Base-by-base conservation (phyloP, 129 eudicot genomes). In the Cynara cardunculus region DNA sequence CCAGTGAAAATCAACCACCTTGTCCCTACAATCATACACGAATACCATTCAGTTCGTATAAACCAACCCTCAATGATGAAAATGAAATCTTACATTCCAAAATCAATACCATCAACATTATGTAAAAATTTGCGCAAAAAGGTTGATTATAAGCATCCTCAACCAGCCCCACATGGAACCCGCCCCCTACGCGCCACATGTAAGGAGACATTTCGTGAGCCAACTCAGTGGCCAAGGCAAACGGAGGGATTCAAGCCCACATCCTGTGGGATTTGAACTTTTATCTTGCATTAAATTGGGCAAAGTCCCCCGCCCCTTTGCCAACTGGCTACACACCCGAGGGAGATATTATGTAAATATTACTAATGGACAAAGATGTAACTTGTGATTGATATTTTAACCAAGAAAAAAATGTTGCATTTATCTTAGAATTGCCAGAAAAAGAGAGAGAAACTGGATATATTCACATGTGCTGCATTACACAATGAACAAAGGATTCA, bases 1-100 rank as follows among this genome's bases (percentile, higher is more conserved):
- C 91, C 90, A 94, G 76, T 94, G 94, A 76, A 94, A 91, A 78
- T 94, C 98, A 70, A 94, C 98, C 56, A 94, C 95, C 80, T 94
- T 91, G 80, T 88, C 98, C 91, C 97, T 93, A 74, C 44, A 74
- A 21, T 30, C 25, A 19, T 69, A 53, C 25, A 76, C 34, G 41
- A 34, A 49, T 31, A 62, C 11, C 74, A 28, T 44, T 39, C 82
- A 19, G 5, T 30, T 79, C 21, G 24, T 26, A 18, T 56, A 27
- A 44, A 21, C 13, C 10, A 41, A 39, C 30, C 64, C 74, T 78
- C 44, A 16, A 18, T n/a, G 41, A 65, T 0, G 1, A 27, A 66
- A 25, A 77, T 21, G 72, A 35, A 12, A 22, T 8, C 30, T 16
- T 34, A 62, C 1, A 56, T 7, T 27, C 61, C 16, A 30, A 12